Evolutionary conservation across 1,284 basidiomycete genomes (phyloP), one percentile per base, ranked within the genome.

Genomic region (Malassezia psittaci): DNA sequence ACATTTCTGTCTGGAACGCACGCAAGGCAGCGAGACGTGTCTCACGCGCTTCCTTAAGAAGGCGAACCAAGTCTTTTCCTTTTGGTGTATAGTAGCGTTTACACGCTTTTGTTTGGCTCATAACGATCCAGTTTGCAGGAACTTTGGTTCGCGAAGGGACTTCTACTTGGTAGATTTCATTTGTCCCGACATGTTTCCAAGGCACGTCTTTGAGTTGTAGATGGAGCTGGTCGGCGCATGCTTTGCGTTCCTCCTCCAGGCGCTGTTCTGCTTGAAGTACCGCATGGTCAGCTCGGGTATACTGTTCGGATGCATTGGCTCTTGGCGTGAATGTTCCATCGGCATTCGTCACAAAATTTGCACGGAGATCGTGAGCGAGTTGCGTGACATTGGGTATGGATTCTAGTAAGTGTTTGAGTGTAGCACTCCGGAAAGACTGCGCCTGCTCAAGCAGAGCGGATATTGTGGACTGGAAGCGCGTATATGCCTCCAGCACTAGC

Each of bases 1-100:
- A 87, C 40, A 73, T 58, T 18, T 51, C 54, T 41, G 51, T 54
- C 54, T 68, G 65, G 60, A 73, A 74, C 32, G 60, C 59, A 56
- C 69, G 70, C 29, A 74, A 54, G 3, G 70, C 67, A 5, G 70
- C 71, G 12, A 74, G 56, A 13, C 68, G 63, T 18, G 65, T 70
- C 60, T 74, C 72, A 34, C 69, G 65, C 16, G 67, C 69, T 54
- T 74, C 70, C 52, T 74, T 74, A 39, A 74, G 66, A 48, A 68
- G 57, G 41, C 72, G 70, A 13, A 74, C 71, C 16, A 74, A 62
- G 10, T 65, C 63, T 18, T 64, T 64, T 33, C 72, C 65, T 42
- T 61, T 54, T 5, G 69, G 67, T 47, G 70, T 64, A 43, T 74
- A 74, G 65, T 65, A 72, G 38, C 72, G 68, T 51, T 67, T 67